Percentiles rank a stretch among this genome's conserved stretches.
phyloP scores from a whole-genome alignment of 2,329 filamentous ascomycete genomes.

The Chaetomium sp. region DNA sequence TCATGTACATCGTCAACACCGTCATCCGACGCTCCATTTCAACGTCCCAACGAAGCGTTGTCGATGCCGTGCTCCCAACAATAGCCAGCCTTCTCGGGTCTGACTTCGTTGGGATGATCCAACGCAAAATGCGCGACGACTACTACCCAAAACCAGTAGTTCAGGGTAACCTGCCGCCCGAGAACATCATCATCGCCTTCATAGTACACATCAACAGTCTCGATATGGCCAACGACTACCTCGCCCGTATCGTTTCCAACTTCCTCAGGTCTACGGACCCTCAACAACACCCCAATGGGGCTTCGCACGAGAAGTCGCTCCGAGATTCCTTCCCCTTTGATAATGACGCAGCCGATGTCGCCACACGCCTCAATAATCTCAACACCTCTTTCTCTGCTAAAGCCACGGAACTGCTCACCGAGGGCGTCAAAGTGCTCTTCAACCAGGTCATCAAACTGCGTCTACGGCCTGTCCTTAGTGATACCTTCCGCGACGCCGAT shows the following conservation, averaged over 20 bases:
- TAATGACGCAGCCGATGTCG: conserved; percentile 64
- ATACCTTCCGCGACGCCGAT: conserved; percentile 87
- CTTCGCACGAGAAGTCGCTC: conserved; percentile 40
- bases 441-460: conserved; percentile 80
- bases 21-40: conserved; percentile 80
- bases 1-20: conserved; percentile 98
- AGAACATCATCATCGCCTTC: conserved; percentile 82
- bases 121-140: conserved; percentile 96
- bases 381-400: conserved; percentile 69
- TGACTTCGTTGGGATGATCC: conserved; percentile 95
- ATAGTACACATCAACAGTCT: conserved; percentile 93
- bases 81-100: conserved; percentile 73
- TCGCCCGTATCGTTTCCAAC: conserved; percentile 73
- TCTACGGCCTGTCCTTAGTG: conserved; percentile 74
- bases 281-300: conserved; percentile 29
- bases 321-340: conserved; percentile 71
- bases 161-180: conserved; percentile 75
- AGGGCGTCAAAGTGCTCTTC: conserved; percentile 81
- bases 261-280: conserved; percentile 45
- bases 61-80: conserved; percentile 70
- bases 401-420: conserved; percentile 71
- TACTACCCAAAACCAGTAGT: conserved; percentile 76
- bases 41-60: conserved; percentile 74
- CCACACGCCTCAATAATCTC: conserved; percentile 60
- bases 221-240: conserved; percentile 85